A percentile compares a stretch with the other conserved stretches of the same genome.
Conservation (phyloP, 1,139 yeast genomes). For the Nakaseomyces uthaithaninus region DNA sequence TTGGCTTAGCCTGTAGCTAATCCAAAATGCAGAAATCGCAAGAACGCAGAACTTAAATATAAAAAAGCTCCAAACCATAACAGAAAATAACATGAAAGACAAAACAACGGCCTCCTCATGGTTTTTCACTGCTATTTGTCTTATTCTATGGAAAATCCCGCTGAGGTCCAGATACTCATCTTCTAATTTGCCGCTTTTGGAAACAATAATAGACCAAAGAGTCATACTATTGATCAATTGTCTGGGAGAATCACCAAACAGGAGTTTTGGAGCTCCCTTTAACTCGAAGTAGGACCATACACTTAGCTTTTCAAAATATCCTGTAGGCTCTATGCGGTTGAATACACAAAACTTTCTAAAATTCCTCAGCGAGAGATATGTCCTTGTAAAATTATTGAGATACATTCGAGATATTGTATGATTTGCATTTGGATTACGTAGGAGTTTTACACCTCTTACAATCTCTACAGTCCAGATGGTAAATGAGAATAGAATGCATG, state of each 20-base stretch:
- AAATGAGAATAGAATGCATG: slow-evolving; percentile 71
- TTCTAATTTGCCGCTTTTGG: slow-evolving; percentile 10
- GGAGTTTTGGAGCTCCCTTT: slow-evolving; percentile 52
- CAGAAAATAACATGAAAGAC: slow-evolving; percentile 66
- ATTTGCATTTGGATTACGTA: slow-evolving; percentile 34
- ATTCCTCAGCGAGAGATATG: slow-evolving; percentile 45
- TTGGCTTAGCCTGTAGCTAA: background rate
- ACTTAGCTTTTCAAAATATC: slow-evolving; percentile 58
- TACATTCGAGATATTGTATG: slow-evolving; percentile 64
- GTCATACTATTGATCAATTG: slow-evolving; percentile 78
- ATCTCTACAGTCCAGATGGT: slow-evolving; percentile 40
- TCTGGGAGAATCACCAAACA: slow-evolving; percentile 80
- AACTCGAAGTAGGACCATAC: slow-evolving; percentile 60
- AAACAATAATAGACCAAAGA: slow-evolving; percentile 42
- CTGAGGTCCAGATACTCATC: slow-evolving; percentile 21
- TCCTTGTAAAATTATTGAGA: slow-evolving; percentile 57
- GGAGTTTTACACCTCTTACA: slow-evolving; percentile 51
- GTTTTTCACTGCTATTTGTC: slow-evolving; percentile 52
- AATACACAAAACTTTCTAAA: slow-evolving; percentile 69
- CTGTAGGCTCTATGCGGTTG: slow-evolving; percentile 54
- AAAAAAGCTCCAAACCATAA: slow-evolving; percentile 65
- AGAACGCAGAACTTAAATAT: slow-evolving; percentile 43
- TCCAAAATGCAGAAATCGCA: background rate
- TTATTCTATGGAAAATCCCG: slow-evolving; percentile 48
- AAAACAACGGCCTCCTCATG: slow-evolving; percentile 59